A percentile compares a stretch with the other conserved stretches of the same genome.
phyloP scores from a whole-genome alignment of 768 basidiomycete species.

The Pisolithus albus region DNA sequence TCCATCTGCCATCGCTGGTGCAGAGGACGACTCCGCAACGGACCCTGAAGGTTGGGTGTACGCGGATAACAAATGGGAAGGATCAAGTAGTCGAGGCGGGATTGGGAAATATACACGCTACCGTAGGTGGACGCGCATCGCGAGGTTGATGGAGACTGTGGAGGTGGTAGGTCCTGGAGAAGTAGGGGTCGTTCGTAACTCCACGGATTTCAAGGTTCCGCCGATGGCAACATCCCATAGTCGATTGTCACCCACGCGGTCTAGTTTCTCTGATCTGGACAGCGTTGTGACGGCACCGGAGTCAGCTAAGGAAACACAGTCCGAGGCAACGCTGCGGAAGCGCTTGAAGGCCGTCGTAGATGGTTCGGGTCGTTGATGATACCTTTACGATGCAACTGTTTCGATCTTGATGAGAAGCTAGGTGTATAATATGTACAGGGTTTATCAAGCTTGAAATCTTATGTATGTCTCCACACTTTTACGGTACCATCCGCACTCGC shows the following conservation, averaged over 20 bases:
- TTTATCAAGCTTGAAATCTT: background rate
- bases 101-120: slow-evolving; percentile 90
- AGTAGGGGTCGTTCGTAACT: slow-evolving; percentile 24
- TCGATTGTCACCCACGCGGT: slow-evolving; percentile 21
- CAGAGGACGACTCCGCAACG: slow-evolving; percentile 52
- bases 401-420: no score
- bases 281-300: slow-evolving; percentile 21
- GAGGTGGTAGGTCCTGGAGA: slow-evolving; percentile 43
- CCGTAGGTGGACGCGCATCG: slow-evolving; percentile 81
- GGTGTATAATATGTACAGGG: background rate
- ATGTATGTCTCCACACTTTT: slow-evolving; percentile 74
- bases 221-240: slow-evolving; percentile 21
- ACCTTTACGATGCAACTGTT: background rate
- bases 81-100: slow-evolving; percentile 63
- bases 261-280: slow-evolving; percentile 25
- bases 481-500: slow-evolving; percentile 88
- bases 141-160: slow-evolving; percentile 66
- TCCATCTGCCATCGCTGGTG: slow-evolving; percentile 23
- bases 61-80: slow-evolving; percentile 95
- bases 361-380: slow-evolving; percentile 16
- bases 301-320: slow-evolving; percentile 10
- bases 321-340: slow-evolving; percentile 17
- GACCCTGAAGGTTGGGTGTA: slow-evolving; percentile 92
- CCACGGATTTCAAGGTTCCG: slow-evolving; percentile 13
- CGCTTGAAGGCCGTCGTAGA: slow-evolving; percentile 26